These are phyloP conservation scores for Talaromyces sp. DNA, from an alignment of 2,329 filamentous ascomycete genomes.

Conservation along the genomic window DNA sequence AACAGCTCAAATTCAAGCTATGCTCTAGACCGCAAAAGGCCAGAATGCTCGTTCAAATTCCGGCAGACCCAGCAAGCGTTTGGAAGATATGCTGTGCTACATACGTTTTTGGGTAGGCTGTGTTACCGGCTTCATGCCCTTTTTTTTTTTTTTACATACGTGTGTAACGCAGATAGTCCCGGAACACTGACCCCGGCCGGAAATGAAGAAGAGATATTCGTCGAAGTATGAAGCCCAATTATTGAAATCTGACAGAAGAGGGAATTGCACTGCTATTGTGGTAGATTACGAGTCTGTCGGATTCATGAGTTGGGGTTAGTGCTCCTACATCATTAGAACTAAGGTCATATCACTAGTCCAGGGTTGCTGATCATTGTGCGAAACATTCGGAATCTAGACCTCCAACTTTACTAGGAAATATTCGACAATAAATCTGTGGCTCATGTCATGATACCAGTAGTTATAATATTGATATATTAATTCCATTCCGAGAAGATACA, in stretches of 20 bases:
- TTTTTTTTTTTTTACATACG: too few species aligned
- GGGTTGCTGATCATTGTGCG: neutral
- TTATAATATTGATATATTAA: too few species aligned
- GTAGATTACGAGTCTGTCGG: neutral
- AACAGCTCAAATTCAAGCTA: too few species aligned
- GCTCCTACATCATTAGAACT: neutral
- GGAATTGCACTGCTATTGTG: neutral
- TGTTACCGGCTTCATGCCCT: neutral
- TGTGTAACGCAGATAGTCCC: neutral
- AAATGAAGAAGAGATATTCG: neutral
- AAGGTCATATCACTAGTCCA: neutral
- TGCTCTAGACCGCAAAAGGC: neutral
- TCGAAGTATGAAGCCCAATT: neutral
- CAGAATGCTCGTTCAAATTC: neutral
- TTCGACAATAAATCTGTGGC: neutral
- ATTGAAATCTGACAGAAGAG: neutral
- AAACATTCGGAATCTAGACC: neutral
- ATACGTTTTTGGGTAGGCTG: neutral
- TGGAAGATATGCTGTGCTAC: neutral
- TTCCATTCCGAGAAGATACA: neutral
- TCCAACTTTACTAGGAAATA: neutral
- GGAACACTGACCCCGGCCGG: neutral
- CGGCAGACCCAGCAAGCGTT: neutral
- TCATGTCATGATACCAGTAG: neutral
- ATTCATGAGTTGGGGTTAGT: neutral